Base-by-base conservation (phyloP, 1,284 basidiomycete genomes). In the Naganishia liquefaciens region DNA sequence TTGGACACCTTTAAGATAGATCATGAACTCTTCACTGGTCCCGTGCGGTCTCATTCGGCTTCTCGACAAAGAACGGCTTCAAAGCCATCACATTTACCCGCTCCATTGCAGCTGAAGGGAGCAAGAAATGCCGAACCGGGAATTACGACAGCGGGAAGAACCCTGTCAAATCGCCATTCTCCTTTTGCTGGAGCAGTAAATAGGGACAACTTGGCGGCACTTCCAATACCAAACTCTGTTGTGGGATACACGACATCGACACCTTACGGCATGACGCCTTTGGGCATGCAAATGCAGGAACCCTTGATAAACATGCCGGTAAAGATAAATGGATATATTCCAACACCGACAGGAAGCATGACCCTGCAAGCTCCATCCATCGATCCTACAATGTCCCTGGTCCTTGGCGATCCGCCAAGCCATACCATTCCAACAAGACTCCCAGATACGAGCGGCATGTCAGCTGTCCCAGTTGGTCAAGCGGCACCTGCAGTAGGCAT, bases 281-380 rank as follows among this genome's bases (percentile, higher is more conserved):
- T 9, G 9, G 23, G 23, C 43, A n/a, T 23, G 43, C 19, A 19
- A 19, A 17, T 19, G n/a, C 43, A 37, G 33, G 33, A 19, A 44
- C 43, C 43, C 19, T 19, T 23, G 2, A 44, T 23, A 17, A 11
- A 23, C 15, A 44, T 44, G 4, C 43, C 43, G 5, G 3, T n/a
- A 7, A 44, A n/a, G 43, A 44, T n/a, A 19, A 23, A 23, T 39
- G 21, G 19, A 27, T 54, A 54, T 10, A 40, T 25, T 30, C 43
- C 42, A 10, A 46, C 27, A 21, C 42, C 43, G 30, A 57, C 54
- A 5, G 54, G 54, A 23, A 57, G 54, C n/a, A 30, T 57, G 42
- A 30, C 28, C 19, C 33, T 57, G 10, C 54, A 57, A 44, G 54
- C 54, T 1, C 42, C 54, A n/a, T n/a, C 54, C 0, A 19, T 57